Evolutionary conservation across 2,329 filamentous ascomycete genomes (phyloP).

Genomic region (Colletotrichum sp.): DNA sequence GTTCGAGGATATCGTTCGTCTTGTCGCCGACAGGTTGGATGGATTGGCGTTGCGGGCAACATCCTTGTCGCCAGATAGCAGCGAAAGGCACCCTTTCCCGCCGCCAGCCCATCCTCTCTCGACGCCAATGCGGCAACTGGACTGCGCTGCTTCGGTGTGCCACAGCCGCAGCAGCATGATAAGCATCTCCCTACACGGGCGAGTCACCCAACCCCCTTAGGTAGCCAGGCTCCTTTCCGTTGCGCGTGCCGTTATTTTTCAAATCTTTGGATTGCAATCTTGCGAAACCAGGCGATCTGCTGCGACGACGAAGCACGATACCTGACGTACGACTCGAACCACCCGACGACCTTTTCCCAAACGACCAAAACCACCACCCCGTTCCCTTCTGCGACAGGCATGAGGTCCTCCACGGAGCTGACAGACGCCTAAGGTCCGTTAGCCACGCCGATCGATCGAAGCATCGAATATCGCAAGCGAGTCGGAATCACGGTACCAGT

Average conservation of each 20-base stretch:
- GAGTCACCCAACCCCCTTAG: constrained; percentile 12
- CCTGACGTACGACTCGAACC: neutral
- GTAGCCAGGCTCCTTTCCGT: neutral
- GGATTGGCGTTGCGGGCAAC: neutral
- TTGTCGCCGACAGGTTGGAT: neutral
- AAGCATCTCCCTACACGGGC: constrained; percentile 9
- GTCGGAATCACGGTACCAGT: neutral
- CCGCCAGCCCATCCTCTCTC: neutral
- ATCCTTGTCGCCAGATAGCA: constrained; percentile 19
- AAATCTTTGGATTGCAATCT: neutral
- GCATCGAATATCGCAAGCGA: neutral
- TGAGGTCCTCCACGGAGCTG: neutral
- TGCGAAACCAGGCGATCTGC: neutral
- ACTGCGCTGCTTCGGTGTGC: neutral
- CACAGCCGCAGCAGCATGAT: constrained; percentile 9
- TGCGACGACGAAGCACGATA: neutral
- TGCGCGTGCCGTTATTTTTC: neutral
- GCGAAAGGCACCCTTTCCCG: neutral
- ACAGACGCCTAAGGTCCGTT: neutral
- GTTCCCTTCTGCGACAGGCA: constrained; percentile 1
- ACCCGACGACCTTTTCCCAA: neutral
- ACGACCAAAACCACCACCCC: neutral
- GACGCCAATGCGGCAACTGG: constrained; percentile 15
- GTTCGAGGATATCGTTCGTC: constrained; percentile 4
- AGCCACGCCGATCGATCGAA: neutral